Evolutionary conservation across 176 grass and related monocot genomes (phyloP).

Genomic region (Chloris gayana): DNA sequence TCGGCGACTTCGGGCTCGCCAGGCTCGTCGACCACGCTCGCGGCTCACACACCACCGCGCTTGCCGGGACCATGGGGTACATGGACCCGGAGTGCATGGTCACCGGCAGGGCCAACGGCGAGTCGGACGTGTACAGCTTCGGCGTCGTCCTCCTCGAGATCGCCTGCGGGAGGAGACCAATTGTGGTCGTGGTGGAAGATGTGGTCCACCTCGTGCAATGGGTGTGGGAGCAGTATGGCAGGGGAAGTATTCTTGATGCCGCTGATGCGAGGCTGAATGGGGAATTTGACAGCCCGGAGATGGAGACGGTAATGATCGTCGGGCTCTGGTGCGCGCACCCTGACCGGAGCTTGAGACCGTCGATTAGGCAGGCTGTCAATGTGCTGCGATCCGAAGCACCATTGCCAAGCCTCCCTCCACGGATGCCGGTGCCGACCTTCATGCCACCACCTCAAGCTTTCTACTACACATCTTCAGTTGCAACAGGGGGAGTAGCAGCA

Average conservation of each 20-base stretch:
- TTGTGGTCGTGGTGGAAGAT: neutral
- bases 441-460: neutral
- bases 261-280: conserved; percentile 25
- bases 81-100: conserved; percentile 40
- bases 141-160: conserved; percentile 53
- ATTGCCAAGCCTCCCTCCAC: too few relatives aligned
- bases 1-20: conserved; percentile 44
- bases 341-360: neutral
- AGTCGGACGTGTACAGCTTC: conserved; percentile 53
- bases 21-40: conserved; percentile 42
- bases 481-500: neutral
- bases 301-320: conserved; percentile 32
- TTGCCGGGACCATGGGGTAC: conserved; percentile 42
- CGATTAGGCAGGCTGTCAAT: too few relatives aligned
- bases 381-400: too few relatives aligned
- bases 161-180: conserved; percentile 19
- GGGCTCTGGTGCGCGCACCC: conserved; percentile 59
- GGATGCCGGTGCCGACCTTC: neutral
- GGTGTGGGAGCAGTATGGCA: conserved; percentile 25
- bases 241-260: neutral
- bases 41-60: neutral
- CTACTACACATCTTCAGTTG: too few relatives aligned
- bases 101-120: neutral
- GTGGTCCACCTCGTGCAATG: conserved; percentile 11
- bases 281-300: neutral